Base-by-base conservation (phyloP, 495 filamentous ascomycete genomes). In the Terfezia claveryi region DNA sequence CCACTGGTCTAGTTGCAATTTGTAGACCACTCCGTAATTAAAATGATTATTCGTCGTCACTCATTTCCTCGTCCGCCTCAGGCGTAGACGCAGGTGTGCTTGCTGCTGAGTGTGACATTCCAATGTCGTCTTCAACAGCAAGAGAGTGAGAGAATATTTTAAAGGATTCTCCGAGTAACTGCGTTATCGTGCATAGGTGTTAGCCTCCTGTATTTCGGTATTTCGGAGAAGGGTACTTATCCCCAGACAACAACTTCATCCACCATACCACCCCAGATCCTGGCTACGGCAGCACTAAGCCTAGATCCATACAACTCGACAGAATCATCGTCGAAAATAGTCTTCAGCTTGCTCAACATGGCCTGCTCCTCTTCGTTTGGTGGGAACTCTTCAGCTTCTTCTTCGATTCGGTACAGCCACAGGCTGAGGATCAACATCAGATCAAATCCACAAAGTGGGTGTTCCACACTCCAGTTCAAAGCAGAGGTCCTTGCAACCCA, bases 221-320 rank as follows among this genome's bases (percentile, higher is more conserved):
- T 38, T n/a, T 57, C 54, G 44, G 54, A 37, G 58, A 56, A 54
- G 37, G 50, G 50, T 51, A 75, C 81, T 73, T 76, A 84, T 81
- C 91, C 91, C 91, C 91, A 98, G 56, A 98, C 91, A 61, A 95
- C 89, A 58, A 95, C 91, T 68, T 94, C 92, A 68, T 96, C 89
- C 61, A 98, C 77, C 81, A 96, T 96, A 58, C 85, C 86, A 67
- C 92, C 91, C 91, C 91, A 98, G 56, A 95, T 78, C 66, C 83
- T 80, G 62, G 91, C 88, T 38, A 98, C 89, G 52, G 85, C 87
- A 37, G 87, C 85, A 68, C 89, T 94, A 58, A 98, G 76, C 68
- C 87, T 86, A 36, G 77, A 70, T 54, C 78, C 80, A 70, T 83
- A 85, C 23, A 77, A 69, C 55, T 92, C 83, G 58, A 87, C 80